These are phyloP conservation scores for Escallonia herrerae DNA, from an alignment of 129 eudicot genomes.

Conservation along the genomic window DNA sequence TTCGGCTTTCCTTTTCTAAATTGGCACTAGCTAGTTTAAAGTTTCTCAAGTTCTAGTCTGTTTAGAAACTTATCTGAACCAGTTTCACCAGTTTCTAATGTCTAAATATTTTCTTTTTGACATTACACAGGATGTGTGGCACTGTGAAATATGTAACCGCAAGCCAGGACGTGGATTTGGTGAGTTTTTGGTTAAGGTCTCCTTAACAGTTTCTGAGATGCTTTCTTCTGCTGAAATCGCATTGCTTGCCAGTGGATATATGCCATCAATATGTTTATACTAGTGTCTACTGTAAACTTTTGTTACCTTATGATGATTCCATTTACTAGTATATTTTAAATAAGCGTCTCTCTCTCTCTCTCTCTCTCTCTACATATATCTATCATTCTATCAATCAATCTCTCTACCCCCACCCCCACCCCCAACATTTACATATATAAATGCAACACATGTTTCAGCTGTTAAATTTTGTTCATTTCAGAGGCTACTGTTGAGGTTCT, in stretches of 20 bases:
- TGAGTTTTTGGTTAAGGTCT: conserved; percentile 19
- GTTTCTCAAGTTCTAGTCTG: no score
- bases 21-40: neutral
- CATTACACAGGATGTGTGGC: conserved; percentile 91
- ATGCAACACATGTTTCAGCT: neutral
- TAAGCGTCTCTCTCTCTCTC: no score
- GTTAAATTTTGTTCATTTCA: conserved; percentile 28
- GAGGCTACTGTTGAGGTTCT: conserved; percentile 98
- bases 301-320: neutral
- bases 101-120: neutral
- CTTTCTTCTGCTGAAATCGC: neutral
- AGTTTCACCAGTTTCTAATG: no score
- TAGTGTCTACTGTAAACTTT: neutral
- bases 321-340: no score
- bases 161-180: conserved; percentile 99
- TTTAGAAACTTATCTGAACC: no score
- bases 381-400: no score
- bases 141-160: conserved; percentile 96
- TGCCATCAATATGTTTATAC: neutral
- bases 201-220: no score
- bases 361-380: neutral
- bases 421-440: neutral
- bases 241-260: neutral
- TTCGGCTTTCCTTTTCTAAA: no score
- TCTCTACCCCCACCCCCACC: no score